phyloP scores from a whole-genome alignment of 2,329 filamentous ascomycete genomes.

The Verticillium dahliae region DNA sequence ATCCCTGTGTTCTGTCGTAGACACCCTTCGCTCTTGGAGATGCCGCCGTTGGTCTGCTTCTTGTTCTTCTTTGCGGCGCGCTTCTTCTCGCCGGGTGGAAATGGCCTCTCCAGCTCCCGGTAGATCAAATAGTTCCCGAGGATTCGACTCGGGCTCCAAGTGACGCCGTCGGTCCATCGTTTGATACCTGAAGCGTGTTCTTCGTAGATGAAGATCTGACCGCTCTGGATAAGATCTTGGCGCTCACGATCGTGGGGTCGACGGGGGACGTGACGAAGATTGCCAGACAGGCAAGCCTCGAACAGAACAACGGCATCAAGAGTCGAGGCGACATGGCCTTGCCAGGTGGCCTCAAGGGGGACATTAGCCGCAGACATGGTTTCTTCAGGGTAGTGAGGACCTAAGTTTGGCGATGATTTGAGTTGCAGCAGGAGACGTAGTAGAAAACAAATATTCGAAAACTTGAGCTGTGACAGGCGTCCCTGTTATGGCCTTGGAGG shows the following conservation, averaged over 20 bases:
- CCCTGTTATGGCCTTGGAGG: background rate
- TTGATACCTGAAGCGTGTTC: conserved; percentile 88
- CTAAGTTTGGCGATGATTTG: background rate
- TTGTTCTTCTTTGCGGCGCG: conserved; percentile 67
- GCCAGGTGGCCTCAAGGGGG: conserved; percentile 55
- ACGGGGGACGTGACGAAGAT: conserved; percentile 68
- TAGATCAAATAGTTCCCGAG: conserved; percentile 82
- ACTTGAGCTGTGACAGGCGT: background rate
- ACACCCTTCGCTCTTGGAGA: conserved; percentile 24
- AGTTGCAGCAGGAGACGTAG: background rate
- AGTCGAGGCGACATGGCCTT: conserved; percentile 62
- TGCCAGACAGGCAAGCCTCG: conserved; percentile 68
- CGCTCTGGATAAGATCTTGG: conserved; percentile 69
- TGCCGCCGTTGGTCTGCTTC: conserved; percentile 21
- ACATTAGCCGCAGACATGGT: conserved; percentile 22
- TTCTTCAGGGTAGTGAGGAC: background rate
- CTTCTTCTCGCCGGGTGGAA: conserved; percentile 80
- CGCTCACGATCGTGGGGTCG: conserved; percentile 83
- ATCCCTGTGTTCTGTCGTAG: background rate
- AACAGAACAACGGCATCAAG: conserved; percentile 75
- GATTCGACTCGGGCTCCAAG: conserved; percentile 86
- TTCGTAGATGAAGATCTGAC: conserved; percentile 86
- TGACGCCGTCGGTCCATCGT: conserved; percentile 86
- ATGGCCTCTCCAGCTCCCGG: conserved; percentile 71
- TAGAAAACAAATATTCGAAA: background rate